Conservation (phyloP, 2,329 filamentous ascomycete genomes). For the Bimuria novae-zelandiae region DNA sequence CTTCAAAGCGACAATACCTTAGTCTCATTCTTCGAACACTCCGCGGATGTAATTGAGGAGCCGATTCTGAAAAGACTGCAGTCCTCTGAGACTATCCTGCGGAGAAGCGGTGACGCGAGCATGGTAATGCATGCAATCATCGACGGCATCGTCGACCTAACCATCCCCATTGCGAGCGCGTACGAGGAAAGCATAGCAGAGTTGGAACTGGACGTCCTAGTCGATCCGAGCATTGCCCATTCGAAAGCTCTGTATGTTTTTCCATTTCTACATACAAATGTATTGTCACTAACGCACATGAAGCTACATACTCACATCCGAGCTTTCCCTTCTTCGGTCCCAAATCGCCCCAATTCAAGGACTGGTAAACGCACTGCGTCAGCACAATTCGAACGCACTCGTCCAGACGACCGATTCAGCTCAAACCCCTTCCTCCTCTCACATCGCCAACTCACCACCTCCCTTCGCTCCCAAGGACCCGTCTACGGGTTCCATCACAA, state of each 20-base stretch:
- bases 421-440: slow-evolving; percentile 40
- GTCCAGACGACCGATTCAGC: slow-evolving; percentile 28
- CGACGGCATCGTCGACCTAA: slow-evolving; percentile 89
- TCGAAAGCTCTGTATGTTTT: slow-evolving; percentile 59
- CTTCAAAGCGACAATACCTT: slow-evolving; percentile 88
- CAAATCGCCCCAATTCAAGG: slow-evolving; percentile 84
- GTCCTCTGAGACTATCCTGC: slow-evolving; percentile 79
- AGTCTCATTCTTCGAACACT: slow-evolving; percentile 94
- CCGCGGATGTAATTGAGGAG: slow-evolving; percentile 80
- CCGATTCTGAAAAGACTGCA: slow-evolving; percentile 80
- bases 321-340: slow-evolving; percentile 82
- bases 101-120: slow-evolving; percentile 84
- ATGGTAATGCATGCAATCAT: slow-evolving; percentile 89
- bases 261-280: background rate
- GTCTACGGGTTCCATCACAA: slow-evolving; percentile 64
- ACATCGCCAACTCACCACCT: slow-evolving; percentile 39
- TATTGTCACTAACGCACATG: background rate
- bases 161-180: slow-evolving; percentile 79
- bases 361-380: slow-evolving; percentile 82
- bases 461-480: slow-evolving; percentile 10
- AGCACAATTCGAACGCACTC: slow-evolving; percentile 61
- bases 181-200: slow-evolving; percentile 91
- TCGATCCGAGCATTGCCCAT: slow-evolving; percentile 77
- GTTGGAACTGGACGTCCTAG: slow-evolving; percentile 86
- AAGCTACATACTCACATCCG: slow-evolving; percentile 75